Base-by-base conservation (phyloP, 768 basidiomycete species). In the Podaxis pistillaris region DNA sequence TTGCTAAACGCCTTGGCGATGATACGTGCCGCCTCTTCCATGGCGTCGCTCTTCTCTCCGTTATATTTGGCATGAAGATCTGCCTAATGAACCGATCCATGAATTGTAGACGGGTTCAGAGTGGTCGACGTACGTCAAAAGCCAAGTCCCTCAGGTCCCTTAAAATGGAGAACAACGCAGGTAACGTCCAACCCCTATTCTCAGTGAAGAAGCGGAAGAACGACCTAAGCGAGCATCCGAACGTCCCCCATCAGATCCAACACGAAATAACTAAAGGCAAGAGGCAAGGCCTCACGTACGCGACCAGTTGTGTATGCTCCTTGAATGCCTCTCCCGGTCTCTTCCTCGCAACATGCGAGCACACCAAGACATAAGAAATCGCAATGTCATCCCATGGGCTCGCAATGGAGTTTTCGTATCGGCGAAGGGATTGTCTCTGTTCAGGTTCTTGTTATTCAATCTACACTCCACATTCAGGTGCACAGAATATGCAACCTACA, bases 1-100 rank as follows among this genome's bases (percentile, higher is more conserved):
- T 85, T 83, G 36, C 91, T 87, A 73, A 98, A 96, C 2, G 93
- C 94, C 68, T 94, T 96, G 41, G 91, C 89, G 60, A 95, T 92
- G 13, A 86, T 83, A 49, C 94, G 79, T 0, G 96, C 93, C 3
- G 93, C 88, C 67, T 94, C 93, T 68, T 97, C 94, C 85, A 94
- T 89, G 68, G 83, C 82, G 66, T 88, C 84, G 68, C 79, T 84
- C 64, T 77, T 83, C 65, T 88, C 80, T 54, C 75, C 75, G 64
- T 84, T 81, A 54, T 81, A 78, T 72, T 79, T 82, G 36, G 85
- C 85, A 63, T 88, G 81, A 19, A 81, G 72, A 67, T 90, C 88
- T 49, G 88, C 86, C 88, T 90, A 65, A 51, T 13, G 30, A 47
- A 49, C 17, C 19, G 49, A 17, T 57, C 17, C 1, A 59, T 38